Conservation (phyloP, 352 stramenopile species). For the Pythium dissimile region DNA sequence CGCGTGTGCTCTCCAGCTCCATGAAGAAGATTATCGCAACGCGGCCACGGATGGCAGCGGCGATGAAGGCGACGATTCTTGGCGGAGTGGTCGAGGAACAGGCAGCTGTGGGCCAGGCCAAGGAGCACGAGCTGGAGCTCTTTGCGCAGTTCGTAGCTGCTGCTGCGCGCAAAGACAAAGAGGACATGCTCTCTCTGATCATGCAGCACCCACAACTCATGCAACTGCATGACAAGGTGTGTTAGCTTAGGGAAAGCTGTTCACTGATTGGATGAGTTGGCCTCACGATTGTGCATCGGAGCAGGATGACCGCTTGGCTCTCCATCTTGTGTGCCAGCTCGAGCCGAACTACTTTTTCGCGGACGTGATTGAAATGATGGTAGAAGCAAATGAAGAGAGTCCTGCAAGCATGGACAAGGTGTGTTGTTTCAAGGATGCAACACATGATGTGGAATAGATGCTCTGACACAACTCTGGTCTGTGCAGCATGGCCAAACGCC, state of each 20-base stretch:
- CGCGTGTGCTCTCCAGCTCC: constrained; percentile 44
- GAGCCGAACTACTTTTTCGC: constrained; percentile 48
- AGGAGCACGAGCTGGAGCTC: constrained; percentile 23
- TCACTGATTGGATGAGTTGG: not conserved
- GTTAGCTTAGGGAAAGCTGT: not conserved
- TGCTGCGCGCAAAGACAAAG: constrained; percentile 41
- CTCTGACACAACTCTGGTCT: too few species aligned
- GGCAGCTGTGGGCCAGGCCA: constrained; percentile 8
- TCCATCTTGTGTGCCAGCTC: constrained; percentile 53
- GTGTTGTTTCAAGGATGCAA: not conserved
- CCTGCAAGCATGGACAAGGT: constrained; percentile 41
- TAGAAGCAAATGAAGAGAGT: constrained; percentile 34
- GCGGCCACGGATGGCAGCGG: constrained; percentile 13
- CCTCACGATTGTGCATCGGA: not conserved
- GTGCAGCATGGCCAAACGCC: constrained; percentile 43
- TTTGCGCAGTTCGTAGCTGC: constrained; percentile 28
- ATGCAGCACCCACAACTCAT: constrained; percentile 31
- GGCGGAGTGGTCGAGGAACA: not conserved
- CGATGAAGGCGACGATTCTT: constrained; percentile 6
- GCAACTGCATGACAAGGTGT: constrained; percentile 27
- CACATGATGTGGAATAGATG: too few species aligned
- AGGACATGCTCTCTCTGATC: constrained; percentile 41
- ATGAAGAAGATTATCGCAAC: constrained; percentile 51
- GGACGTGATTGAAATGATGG: constrained; percentile 52
- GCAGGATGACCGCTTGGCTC: constrained; percentile 39